These are phyloP conservation scores for Pythium oligandrum DNA, from an alignment of 352 stramenopile genomes.

Conservation along the genomic window DNA sequence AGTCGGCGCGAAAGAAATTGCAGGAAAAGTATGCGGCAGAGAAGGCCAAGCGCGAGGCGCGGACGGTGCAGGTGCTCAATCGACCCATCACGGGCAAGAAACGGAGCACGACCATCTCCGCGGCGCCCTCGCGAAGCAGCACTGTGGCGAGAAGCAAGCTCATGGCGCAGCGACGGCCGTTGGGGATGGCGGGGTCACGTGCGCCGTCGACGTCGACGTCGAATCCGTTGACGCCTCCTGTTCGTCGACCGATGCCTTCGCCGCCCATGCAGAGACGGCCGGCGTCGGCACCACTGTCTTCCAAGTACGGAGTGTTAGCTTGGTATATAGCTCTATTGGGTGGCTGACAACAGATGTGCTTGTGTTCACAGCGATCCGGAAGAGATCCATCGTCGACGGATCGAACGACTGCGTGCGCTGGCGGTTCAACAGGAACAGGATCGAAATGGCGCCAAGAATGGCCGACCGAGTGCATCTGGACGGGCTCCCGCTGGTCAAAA, in stretches of 20 bases:
- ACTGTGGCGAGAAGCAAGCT: conserved; percentile 9
- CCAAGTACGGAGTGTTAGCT: conserved; percentile 9
- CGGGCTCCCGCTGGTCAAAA: too few relatives aligned
- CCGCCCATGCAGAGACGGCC: conserved; percentile 2
- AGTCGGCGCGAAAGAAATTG: conserved; percentile 66
- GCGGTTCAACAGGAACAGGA: conserved; percentile 8
- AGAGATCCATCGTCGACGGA: conserved; percentile 9
- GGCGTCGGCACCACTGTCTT: neutral
- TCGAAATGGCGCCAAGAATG: neutral
- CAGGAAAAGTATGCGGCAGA: conserved; percentile 73
- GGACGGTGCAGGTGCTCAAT: conserved; percentile 70
- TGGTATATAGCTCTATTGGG: neutral
- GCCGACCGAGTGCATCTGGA: conserved; percentile 1
- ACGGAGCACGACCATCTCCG: conserved; percentile 57
- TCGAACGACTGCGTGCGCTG: conserved; percentile 14
- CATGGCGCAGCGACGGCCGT: conserved; percentile 28
- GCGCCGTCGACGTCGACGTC: conserved; percentile 5
- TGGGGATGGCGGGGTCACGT: conserved; percentile 9
- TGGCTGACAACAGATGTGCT: neutral
- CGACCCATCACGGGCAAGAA: conserved; percentile 50
- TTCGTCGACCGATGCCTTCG: conserved; percentile 8
- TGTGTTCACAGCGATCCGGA: conserved; percentile 11
- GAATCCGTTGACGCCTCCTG: conserved; percentile 8
- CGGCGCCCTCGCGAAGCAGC: conserved; percentile 47
- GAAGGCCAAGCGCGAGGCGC: conserved; percentile 60